These are phyloP conservation scores for Vigna trinervia DNA, from an alignment of 306 rosid genomes.

Conservation along the genomic window DNA sequence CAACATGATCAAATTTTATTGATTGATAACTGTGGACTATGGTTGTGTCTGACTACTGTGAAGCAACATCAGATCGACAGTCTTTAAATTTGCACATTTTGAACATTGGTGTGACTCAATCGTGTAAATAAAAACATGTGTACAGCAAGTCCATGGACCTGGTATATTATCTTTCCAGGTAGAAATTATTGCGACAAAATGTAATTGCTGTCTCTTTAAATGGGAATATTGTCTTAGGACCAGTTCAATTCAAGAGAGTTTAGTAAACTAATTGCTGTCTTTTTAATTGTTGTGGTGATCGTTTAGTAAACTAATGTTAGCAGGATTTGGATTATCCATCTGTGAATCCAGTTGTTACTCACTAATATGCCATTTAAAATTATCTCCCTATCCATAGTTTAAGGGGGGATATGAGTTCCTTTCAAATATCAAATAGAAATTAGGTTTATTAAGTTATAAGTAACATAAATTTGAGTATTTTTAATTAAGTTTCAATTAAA, in stretches of 20 bases:
- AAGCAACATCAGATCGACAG: slow-evolving; percentile 16
- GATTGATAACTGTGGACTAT: slow-evolving; percentile 22
- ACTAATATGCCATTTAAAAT: slow-evolving; percentile 18
- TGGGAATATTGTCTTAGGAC: not conserved
- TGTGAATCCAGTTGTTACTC: not conserved
- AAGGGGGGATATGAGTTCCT: slow-evolving; percentile 19
- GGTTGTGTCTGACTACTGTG: slow-evolving; percentile 1
- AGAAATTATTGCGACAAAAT: not conserved
- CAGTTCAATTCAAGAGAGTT: not conserved
- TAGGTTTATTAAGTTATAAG: too few relatives aligned
- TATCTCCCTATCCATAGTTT: not conserved
- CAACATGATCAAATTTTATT: not conserved
- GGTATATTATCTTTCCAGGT: not conserved
- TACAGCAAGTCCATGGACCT: not conserved
- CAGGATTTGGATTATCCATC: slow-evolving; percentile 20
- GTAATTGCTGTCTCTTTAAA: not conserved
- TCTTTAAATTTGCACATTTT: not conserved
- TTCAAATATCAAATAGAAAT: not conserved
- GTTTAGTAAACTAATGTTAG: not conserved
- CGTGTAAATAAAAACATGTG: not conserved
- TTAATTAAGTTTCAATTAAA: too few relatives aligned
- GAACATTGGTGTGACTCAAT: not conserved
- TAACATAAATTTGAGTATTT: too few relatives aligned
- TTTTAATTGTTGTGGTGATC: not conserved
- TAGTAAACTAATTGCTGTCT: not conserved